A percentile compares a stretch with the other conserved stretches of the same genome.
Conservation (phyloP, 345 rosid genomes). For the Populus nigra region DNA sequence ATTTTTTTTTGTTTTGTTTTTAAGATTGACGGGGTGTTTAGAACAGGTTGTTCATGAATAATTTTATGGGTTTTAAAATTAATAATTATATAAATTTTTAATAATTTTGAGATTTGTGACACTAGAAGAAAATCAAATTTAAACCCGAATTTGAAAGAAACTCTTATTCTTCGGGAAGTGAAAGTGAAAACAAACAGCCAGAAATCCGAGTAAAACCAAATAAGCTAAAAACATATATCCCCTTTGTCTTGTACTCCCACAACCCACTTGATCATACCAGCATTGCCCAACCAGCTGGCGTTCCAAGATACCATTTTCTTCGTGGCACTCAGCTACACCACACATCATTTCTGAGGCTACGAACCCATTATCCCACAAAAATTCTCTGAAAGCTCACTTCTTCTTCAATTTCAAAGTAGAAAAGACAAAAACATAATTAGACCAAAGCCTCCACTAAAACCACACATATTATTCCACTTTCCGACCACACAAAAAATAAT, state of each 20-base stretch:
- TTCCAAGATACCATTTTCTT: background rate
- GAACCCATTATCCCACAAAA: background rate
- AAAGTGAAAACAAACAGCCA: background rate
- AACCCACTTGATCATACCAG: background rate
- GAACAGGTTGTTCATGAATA: too few species aligned
- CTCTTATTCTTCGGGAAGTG: background rate
- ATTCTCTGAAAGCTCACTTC: background rate
- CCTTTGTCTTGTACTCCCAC: background rate
- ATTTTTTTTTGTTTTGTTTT: too few species aligned
- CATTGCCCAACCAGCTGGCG: background rate
- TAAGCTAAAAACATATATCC: too few species aligned
- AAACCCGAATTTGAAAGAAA: too few species aligned
- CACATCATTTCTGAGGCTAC: conserved; percentile 10
- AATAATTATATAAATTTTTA: too few species aligned
- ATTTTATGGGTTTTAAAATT: too few species aligned
- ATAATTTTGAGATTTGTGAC: too few species aligned
- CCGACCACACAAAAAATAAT: background rate
- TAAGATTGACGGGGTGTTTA: too few species aligned
- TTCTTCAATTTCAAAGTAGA: background rate
- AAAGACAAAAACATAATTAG: background rate
- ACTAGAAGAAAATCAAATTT: too few species aligned
- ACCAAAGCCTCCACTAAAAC: background rate
- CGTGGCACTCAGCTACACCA: conserved; percentile 5
- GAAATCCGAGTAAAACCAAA: background rate
- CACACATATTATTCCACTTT: background rate